These are phyloP conservation scores for Acacia confusa DNA, from an alignment of 306 rosid genomes.

Conservation along the genomic window DNA sequence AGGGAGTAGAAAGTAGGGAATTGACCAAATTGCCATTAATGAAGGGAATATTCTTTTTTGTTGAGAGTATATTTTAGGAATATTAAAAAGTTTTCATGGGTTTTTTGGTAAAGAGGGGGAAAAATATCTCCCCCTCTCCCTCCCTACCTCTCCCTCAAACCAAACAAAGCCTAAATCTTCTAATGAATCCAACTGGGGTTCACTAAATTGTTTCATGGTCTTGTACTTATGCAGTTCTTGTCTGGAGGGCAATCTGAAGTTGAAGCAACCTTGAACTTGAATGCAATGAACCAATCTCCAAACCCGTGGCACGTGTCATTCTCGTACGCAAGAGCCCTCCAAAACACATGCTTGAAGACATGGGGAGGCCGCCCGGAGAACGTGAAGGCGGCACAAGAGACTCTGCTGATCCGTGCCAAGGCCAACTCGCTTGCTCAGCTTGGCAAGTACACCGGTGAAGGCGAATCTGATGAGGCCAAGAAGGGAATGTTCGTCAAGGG, in stretches of 20 bases:
- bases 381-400: conserved; percentile 83
- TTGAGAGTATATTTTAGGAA: too few species aligned
- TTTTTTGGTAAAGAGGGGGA: too few species aligned
- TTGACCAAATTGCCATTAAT: too few species aligned
- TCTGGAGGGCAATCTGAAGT: conserved; percentile 99
- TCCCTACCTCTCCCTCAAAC: too few species aligned
- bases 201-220: not conserved
- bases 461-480: conserved; percentile 89
- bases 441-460: conserved; percentile 91
- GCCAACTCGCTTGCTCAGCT: conserved; percentile 94
- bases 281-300: conserved; percentile 74
- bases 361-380: conserved; percentile 94
- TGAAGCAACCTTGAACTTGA: conserved; percentile 93
- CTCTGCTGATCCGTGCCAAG: conserved; percentile 75
- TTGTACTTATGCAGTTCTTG: conserved; percentile 63
- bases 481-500: conserved; percentile 84
- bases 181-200: not conserved
- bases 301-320: conserved; percentile 98
- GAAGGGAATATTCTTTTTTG: too few species aligned
- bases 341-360: conserved; percentile 85
- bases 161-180: too few species aligned
- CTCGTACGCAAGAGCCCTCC: conserved; percentile 97
- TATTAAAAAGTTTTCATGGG: too few species aligned
- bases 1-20: too few species aligned
- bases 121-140: too few species aligned